These are phyloP conservation scores for Leccinum ochraceum DNA, from an alignment of 768 basidiomycete species.

Conservation along the genomic window DNA sequence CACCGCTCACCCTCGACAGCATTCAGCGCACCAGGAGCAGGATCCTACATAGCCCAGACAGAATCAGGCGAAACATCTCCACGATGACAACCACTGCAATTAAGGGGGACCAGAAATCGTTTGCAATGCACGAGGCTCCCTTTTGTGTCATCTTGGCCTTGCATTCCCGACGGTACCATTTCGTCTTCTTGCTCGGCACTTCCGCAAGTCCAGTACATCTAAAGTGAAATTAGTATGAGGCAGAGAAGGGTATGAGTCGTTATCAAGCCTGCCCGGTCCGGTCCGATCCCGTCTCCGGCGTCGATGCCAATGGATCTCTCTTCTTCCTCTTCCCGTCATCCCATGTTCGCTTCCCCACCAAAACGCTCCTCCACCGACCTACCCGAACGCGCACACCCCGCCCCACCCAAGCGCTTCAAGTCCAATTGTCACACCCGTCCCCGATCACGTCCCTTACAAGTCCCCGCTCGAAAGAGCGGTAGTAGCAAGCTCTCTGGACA, in stretches of 20 bases:
- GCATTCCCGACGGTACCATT: conserved; percentile 78
- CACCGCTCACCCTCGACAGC: conserved; percentile 56
- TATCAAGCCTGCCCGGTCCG: conserved; percentile 42
- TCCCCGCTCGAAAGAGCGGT: conserved; percentile 5
- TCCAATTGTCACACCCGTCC: conserved; percentile 16
- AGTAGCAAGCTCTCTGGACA: conserved; percentile 11
- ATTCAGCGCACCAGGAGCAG: conserved; percentile 67
- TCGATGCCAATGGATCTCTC: conserved; percentile 2
- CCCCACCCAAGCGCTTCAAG: conserved; percentile 36
- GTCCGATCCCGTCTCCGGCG: conserved; percentile 11
- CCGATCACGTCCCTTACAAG: conserved; percentile 26
- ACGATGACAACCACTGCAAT: conserved; percentile 66
- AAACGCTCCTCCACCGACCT: conserved; percentile 35
- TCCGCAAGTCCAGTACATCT: conserved; percentile 63
- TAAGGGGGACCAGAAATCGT: conserved; percentile 64
- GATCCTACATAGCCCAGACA: conserved; percentile 90
- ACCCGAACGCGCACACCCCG: conserved; percentile 7
- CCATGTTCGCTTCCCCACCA: conserved; percentile 14
- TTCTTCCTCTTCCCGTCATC: conserved; percentile 1
- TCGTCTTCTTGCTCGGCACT: conserved; percentile 53
- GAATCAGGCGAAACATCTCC: conserved; percentile 79
- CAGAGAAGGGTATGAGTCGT: too few species aligned
- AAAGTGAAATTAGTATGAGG: conserved; percentile 62
- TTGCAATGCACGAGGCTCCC: conserved; percentile 58
- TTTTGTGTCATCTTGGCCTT: conserved; percentile 36